These are phyloP conservation scores for Clausena lansium DNA, from an alignment of 345 rosid species.

Conservation along the genomic window DNA sequence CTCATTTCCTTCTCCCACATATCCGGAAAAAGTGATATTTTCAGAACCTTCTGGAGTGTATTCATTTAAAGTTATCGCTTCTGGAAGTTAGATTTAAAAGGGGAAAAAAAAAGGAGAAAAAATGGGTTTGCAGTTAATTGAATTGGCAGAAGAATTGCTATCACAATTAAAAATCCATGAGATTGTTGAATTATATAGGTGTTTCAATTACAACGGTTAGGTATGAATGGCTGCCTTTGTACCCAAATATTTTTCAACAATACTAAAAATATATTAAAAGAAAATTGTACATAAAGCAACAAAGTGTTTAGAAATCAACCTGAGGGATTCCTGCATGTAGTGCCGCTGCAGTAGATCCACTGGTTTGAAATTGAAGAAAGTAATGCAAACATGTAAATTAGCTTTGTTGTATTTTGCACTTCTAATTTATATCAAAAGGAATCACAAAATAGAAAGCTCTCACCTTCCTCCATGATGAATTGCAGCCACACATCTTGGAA, in stretches of 20 bases:
- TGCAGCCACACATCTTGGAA: conserved; percentile 66
- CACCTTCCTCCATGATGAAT: conserved; percentile 97
- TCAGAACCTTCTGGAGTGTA: background rate
- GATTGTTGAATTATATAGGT: background rate
- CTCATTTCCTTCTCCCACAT: background rate
- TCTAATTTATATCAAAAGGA: conserved; percentile 11
- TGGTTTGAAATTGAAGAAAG: conserved; percentile 21
- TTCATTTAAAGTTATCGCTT: background rate
- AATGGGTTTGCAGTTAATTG: background rate
- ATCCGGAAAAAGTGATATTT: background rate
- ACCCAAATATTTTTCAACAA: background rate
- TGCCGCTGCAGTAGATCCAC: conserved; percentile 94
- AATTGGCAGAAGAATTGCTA: background rate
- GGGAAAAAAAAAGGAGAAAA: background rate
- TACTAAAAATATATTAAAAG: background rate
- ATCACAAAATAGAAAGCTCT: conserved; percentile 2
- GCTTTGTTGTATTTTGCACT: background rate
- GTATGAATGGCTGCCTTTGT: background rate
- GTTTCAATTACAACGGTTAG: background rate
- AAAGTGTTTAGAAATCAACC: conserved; percentile 32
- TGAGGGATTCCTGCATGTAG: conserved; percentile 77
- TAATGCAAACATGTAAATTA: conserved; percentile 19
- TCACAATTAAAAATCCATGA: background rate
- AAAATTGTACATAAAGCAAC: conserved; percentile 3
- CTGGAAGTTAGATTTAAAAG: background rate